Conservation (phyloP, 352 stramenopile genomes). For the Phytophthora cactorum region DNA sequence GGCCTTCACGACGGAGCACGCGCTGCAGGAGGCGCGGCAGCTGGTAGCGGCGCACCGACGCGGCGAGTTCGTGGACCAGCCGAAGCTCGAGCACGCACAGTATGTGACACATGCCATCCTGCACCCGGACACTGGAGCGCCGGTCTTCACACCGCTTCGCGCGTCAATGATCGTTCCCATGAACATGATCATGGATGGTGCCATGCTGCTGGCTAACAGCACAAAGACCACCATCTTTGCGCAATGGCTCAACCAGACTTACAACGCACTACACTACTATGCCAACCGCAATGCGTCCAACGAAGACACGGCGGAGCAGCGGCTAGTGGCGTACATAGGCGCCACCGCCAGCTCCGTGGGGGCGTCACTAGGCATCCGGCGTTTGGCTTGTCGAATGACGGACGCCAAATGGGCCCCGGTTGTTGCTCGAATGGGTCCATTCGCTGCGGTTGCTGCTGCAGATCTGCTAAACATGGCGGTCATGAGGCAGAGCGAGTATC, state of each 20-base stretch:
- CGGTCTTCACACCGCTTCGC: constrained; percentile 73
- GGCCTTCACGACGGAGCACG: constrained; percentile 64
- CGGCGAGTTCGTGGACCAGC: constrained; percentile 46
- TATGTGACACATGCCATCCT: constrained; percentile 79
- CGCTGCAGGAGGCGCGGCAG: constrained; percentile 52
- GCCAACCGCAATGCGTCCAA: constrained; percentile 89
- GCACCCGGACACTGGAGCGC: constrained; percentile 72
- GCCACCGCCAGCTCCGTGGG: constrained; percentile 79
- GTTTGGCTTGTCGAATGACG: constrained; percentile 52
- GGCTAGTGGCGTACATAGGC: constrained; percentile 68
- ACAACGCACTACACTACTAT: constrained; percentile 92
- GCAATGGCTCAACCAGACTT: constrained; percentile 91
- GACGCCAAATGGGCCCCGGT: constrained; percentile 54
- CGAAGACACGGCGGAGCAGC: constrained; percentile 78
- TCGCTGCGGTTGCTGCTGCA: constrained; percentile 80
- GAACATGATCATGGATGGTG: constrained; percentile 86
- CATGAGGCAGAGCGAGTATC: constrained; percentile 88
- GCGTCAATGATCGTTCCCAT: constrained; percentile 89
- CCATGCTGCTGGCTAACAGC: constrained; percentile 80
- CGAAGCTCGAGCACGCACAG: constrained; percentile 53
- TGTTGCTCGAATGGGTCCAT: constrained; percentile 74
- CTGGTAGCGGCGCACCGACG: constrained; percentile 48
- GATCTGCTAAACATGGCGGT: constrained; percentile 87
- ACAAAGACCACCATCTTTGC: constrained; percentile 73
- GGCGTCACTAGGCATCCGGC: constrained; percentile 74